Evolutionary conservation across 1,284 basidiomycete species (phyloP).

Genomic region (Ganoderma leucocontextum): DNA sequence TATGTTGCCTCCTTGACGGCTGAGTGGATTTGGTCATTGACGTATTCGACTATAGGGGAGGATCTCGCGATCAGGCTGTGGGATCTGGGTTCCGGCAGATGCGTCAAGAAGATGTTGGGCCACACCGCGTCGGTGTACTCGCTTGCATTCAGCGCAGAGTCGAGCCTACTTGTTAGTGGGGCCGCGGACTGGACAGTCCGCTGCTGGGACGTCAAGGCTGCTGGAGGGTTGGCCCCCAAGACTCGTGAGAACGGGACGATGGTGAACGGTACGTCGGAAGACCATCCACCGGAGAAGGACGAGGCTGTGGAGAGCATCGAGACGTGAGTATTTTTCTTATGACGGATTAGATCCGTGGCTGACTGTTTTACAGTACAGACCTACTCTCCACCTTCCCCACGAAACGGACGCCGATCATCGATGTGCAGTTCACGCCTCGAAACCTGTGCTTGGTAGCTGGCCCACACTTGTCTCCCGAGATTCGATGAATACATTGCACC

Average conservation of each 20-base stretch:
- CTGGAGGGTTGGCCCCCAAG: conserved; percentile 72
- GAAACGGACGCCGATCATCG: conserved; percentile 92
- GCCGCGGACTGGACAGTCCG: conserved; percentile 94
- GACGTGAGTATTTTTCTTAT: conserved; percentile 57
- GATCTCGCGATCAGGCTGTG: conserved; percentile 95
- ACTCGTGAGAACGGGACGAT: conserved; percentile 60
- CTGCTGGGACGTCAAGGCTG: conserved; percentile 93
- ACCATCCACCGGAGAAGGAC: conserved; percentile 36
- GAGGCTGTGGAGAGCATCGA: conserved; percentile 58
- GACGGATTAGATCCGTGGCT: not conserved
- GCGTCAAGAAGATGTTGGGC: conserved; percentile 97
- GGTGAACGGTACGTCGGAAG: conserved; percentile 38
- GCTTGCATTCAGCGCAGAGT: conserved; percentile 92
- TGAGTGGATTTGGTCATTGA: conserved; percentile 10
- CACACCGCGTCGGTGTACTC: conserved; percentile 92
- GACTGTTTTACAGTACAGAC: conserved; percentile 68
- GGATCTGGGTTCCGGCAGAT: conserved; percentile 93
- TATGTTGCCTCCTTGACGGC: conserved; percentile 44
- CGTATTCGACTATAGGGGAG: conserved; percentile 65
- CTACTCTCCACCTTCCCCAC: conserved; percentile 92
- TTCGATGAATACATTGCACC: conserved; percentile 49
- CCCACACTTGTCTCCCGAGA: conserved; percentile 63
- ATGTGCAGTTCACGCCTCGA: conserved; percentile 93
- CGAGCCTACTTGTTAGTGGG: conserved; percentile 88
- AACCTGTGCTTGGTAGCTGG: conserved; percentile 95